These are phyloP conservation scores for Aureobasidium sp. DNA, from an alignment of 2,329 filamentous ascomycete species.

Conservation along the genomic window DNA sequence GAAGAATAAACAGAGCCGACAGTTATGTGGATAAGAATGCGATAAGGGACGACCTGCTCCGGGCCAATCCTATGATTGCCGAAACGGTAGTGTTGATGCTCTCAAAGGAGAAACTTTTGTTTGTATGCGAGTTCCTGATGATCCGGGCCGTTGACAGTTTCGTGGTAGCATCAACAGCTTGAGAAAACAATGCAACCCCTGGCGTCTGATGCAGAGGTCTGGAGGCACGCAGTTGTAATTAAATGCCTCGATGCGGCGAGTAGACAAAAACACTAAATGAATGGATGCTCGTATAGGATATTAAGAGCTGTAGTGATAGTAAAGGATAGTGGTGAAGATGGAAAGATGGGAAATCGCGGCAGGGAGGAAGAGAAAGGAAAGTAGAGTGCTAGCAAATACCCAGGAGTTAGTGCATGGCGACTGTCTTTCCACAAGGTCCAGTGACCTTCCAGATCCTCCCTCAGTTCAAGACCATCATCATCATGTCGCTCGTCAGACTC, in stretches of 20 bases:
- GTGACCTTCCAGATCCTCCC: background rate
- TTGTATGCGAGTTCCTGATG: constrained; percentile 6
- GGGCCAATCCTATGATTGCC: background rate
- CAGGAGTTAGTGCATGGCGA: constrained; percentile 8
- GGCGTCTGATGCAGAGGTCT: constrained; percentile 7
- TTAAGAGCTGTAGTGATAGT: background rate
- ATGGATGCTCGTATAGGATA: constrained; percentile 4
- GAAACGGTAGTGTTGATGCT: background rate
- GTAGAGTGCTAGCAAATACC: background rate
- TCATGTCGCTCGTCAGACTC: background rate
- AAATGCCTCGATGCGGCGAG: background rate
- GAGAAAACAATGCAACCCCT: constrained; percentile 10
- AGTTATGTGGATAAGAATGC: constrained; percentile 4
- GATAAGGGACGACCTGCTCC: background rate
- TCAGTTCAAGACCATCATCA: background rate
- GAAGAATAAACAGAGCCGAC: constrained; percentile 9
- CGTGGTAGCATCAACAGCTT: constrained; percentile 7
- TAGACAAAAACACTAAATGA: background rate
- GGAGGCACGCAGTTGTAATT: constrained; percentile 11
- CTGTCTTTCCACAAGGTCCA: background rate
- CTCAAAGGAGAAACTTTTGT: constrained; percentile 12
- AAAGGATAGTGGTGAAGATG: background rate
- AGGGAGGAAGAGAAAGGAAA: background rate
- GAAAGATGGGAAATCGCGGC: background rate
- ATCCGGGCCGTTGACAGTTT: constrained; percentile 5